Conservation (phyloP, 306 rosid species). For the Astragalus glycyphyllos region DNA sequence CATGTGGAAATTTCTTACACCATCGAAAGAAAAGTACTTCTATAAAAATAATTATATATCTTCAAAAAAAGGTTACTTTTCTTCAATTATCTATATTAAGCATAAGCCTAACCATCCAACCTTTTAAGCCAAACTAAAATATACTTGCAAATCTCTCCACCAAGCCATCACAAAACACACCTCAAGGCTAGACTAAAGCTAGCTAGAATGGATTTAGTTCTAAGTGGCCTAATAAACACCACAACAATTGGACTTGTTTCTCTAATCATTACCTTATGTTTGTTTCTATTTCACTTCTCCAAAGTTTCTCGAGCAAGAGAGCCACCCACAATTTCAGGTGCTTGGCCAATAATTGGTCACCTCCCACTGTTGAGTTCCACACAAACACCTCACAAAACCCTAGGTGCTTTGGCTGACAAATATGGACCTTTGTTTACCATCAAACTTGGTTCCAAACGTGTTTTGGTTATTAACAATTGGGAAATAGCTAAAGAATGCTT, state of each 20-base stretch:
- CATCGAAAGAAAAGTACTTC: too few species aligned
- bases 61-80: too few species aligned
- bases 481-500: slow-evolving; percentile 39
- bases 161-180: too few species aligned
- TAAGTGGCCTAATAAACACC: not conserved
- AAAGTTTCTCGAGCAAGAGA: not conserved
- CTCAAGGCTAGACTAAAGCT: too few species aligned
- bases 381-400: slow-evolving; percentile 1
- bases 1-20: too few species aligned
- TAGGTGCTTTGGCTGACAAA: slow-evolving; percentile 38
- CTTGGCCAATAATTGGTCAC: slow-evolving; percentile 46
- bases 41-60: too few species aligned
- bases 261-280: not conserved
- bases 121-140: too few species aligned
- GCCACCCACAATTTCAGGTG: slow-evolving; percentile 1
- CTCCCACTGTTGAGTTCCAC: not conserved
- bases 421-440: slow-evolving; percentile 39
- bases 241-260: slow-evolving; percentile 10
- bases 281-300: not conserved
- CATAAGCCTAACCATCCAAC: too few species aligned
- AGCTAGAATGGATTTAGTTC: not conserved
- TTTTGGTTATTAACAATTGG: slow-evolving; percentile 35
- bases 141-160: too few species aligned
- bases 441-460: not conserved
- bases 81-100: too few species aligned